Conservation (phyloP, 202 grass and related monocot genomes). For the Dendrocalamus latiflorus region DNA sequence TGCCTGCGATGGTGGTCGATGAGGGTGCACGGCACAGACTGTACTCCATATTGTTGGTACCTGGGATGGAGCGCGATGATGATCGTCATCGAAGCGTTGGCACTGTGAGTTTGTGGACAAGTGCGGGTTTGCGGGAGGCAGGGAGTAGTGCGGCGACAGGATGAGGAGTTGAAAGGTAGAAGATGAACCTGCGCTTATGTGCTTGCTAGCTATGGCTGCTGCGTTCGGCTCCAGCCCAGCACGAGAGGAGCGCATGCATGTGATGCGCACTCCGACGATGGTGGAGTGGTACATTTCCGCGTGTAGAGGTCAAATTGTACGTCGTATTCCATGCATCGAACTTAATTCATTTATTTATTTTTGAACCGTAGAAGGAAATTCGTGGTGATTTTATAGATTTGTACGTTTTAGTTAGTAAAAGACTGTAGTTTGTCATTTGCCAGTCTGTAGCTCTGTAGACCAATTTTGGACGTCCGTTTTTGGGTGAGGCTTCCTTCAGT, state of each 20-base stretch:
- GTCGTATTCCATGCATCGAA: not conserved
- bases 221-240: not conserved
- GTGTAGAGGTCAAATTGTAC: not conserved
- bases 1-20: not conserved
- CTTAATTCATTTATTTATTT: no score
- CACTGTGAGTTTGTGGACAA: not conserved
- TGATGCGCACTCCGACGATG: not conserved
- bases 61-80: not conserved
- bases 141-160: not conserved
- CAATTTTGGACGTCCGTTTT: not conserved
- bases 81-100: not conserved
- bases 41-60: slow-evolving; percentile 21
- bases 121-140: slow-evolving; percentile 6
- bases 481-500: not conserved
- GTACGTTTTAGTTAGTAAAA: not conserved
- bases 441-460: not conserved
- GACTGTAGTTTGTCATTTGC: not conserved
- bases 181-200: not conserved
- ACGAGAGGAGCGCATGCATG: not conserved
- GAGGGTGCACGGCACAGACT: not conserved
- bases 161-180: not conserved
- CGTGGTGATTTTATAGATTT: not conserved
- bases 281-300: not conserved
- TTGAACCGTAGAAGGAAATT: not conserved
- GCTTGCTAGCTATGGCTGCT: slow-evolving; percentile 26